These are phyloP conservation scores for Imleria badia DNA, from an alignment of 768 basidiomycete genomes.

Conservation along the genomic window DNA sequence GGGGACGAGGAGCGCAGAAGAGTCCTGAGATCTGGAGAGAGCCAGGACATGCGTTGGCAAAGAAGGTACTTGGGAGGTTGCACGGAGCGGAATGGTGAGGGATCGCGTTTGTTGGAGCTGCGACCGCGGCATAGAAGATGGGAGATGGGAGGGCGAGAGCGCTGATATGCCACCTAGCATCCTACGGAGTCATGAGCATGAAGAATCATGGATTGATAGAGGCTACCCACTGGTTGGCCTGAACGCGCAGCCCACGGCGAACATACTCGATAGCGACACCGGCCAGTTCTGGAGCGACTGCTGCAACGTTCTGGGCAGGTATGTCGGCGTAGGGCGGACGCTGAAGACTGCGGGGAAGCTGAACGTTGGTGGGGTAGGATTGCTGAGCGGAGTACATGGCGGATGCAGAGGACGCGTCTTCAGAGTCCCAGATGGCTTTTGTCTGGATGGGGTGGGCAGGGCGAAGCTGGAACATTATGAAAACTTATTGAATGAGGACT, in stretches of 20 bases:
- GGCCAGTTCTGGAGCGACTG: slow-evolving; percentile 51
- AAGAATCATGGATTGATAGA: slow-evolving; percentile 6
- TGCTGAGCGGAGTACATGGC: slow-evolving; percentile 33
- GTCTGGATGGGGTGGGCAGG: slow-evolving; percentile 37
- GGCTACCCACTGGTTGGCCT: slow-evolving; percentile 44
- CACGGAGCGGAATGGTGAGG: slow-evolving; percentile 33
- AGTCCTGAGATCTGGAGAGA: slow-evolving; percentile 34
- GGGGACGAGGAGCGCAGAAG: slow-evolving; percentile 52
- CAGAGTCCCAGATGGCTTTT: slow-evolving; percentile 37
- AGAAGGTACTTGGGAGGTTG: slow-evolving; percentile 19
- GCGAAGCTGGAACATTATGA: slow-evolving; percentile 36
- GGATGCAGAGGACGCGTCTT: slow-evolving; percentile 26
- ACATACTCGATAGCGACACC: slow-evolving; percentile 65
- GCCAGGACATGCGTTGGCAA: slow-evolving; percentile 58
- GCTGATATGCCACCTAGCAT: slow-evolving; percentile 44
- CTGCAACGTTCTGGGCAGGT: slow-evolving; percentile 50
- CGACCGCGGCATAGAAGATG: slow-evolving; percentile 28
- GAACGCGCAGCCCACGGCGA: slow-evolving; percentile 46
- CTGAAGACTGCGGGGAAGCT: slow-evolving; percentile 70
- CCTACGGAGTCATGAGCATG: slow-evolving; percentile 36
- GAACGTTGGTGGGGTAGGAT: slow-evolving; percentile 40
- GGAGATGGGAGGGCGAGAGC: slow-evolving; percentile 48
- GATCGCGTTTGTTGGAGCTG: slow-evolving; percentile 34
- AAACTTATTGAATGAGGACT: neutral
- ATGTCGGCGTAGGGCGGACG: slow-evolving; percentile 62